Evolutionary conservation across 2,329 filamentous ascomycete genomes (phyloP), one percentile per base, ranked within the genome.

Genomic region (Mycosphaerella arachidis): DNA sequence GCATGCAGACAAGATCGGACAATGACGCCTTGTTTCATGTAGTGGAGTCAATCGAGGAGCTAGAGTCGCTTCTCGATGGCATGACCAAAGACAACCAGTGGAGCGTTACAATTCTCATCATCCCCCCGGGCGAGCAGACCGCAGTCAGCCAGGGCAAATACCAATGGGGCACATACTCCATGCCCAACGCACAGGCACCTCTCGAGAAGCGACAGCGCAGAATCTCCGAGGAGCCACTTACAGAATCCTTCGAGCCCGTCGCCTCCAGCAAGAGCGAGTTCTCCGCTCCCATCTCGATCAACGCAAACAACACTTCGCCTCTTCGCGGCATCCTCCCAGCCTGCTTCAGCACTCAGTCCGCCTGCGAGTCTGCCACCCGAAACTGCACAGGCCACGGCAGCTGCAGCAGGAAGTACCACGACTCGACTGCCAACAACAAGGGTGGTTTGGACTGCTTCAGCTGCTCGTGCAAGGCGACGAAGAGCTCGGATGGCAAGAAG

Each of bases 301-400:
- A 77, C 56, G 70, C 75, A 55, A 74, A 69, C 64, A 70, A 76
- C 54, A 70, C 72, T 45, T 66, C 71, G 33, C 68, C 79, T 6
- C 75, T 79, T 29, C 71, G 75, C 33, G 81, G 81, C 57, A 78
- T 84, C 27, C 81, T 92, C 51, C 88, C 90, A 6, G 76, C 85
- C 50, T 97, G 93, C 82, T 93, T 95, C 80, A 73, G 80, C 55
- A 87, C 86, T 1, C 77, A 86, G 67, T 84, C 86, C 45, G 79
- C 82, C 59, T 97, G 93, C 77, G 77, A 82, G 53, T 81, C 81
- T 59, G 79, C 78, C 45, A 99, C 94, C 2, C 83, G 85, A 68
- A 86, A 85, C 72, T 99, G 94, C 82, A 91, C 89, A 13, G 86
- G 88, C 57, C 92, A 94, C 75, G 94, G 94, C 51, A 71, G 75